A percentile compares a stretch with the other conserved stretches of the same genome.
Evolutionary conservation across 208 protist genomes (phyloP).

Genomic region (Acanthamoeba castellanii): DNA sequence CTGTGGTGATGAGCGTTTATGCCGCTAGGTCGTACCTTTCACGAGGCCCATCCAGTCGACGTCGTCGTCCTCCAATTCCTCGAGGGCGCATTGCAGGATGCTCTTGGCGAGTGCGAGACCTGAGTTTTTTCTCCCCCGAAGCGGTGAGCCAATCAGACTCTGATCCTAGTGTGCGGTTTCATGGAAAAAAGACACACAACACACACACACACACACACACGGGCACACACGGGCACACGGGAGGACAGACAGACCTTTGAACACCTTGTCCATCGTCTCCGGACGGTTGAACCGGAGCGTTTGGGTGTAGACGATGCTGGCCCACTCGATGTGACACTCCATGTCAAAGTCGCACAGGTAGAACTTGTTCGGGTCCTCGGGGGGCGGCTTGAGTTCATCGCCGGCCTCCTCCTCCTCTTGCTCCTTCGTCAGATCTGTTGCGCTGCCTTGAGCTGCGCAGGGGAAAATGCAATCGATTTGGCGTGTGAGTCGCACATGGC

Average conservation of each 20-base stretch:
- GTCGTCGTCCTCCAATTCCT: not conserved
- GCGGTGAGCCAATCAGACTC: too few species aligned
- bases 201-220: too few species aligned
- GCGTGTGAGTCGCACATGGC: too few species aligned
- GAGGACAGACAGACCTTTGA: not conserved
- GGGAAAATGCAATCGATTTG: too few species aligned
- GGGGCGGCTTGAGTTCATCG: not conserved
- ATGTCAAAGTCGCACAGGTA: not conserved
- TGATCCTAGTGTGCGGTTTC: too few species aligned
- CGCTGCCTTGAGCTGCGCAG: too few species aligned
- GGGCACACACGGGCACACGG: too few species aligned
- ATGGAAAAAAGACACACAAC: too few species aligned
- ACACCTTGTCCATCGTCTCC: not conserved
- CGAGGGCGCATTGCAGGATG: conserved; percentile 11
- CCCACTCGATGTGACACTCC: conserved; percentile 29
- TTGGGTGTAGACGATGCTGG: not conserved
- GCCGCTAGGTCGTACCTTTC: not conserved
- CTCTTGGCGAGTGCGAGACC: not conserved
- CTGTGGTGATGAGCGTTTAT: too few species aligned
- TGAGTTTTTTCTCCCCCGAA: not conserved
- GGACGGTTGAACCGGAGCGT: not conserved
- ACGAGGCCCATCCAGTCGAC: not conserved
- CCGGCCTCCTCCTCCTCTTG: not conserved
- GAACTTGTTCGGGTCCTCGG: not conserved
- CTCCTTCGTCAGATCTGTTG: too few species aligned